Evolutionary conservation across 2,329 filamentous ascomycete genomes (phyloP), one percentile per base, ranked within the genome.

Genomic region (Fusarium sp.): DNA sequence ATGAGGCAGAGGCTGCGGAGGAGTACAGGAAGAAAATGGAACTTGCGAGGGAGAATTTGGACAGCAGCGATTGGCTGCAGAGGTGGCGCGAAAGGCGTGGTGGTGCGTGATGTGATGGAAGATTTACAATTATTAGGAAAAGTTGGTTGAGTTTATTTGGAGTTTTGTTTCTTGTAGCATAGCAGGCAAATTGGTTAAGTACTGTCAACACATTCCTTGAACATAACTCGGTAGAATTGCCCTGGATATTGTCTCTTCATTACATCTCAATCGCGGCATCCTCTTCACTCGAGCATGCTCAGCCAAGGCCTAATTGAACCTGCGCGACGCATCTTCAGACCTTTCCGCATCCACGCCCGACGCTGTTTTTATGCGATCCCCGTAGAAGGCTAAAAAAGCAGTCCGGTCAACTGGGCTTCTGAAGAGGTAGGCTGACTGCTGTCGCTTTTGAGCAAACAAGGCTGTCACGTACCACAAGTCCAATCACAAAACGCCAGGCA

Each of bases 131-230:
- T 1, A 11, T 37, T 12, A 37, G 0, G 10, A 37, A 37, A 37
- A 37, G 34, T 12, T n/a, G 34, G 18, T 2, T 3, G 34, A 37
- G 34, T 37, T 37, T 6, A 37, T n/a, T n/a, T 12, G 18, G 10
- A 37, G 34, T 37, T 37, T 37, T 12, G 6, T 7, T 37, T 12
- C 0, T 37, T 37, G 34, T n/a, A 37, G 18, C 34, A n/a, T 12
- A 37, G 34, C 34, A 0, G 34, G 34, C 0, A 4, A 11, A n/a
- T 4, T 1, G 10, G 34, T 3, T 0, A 12, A 37, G 18, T n/a
- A n/a, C 2, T 3, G 10, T 12, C 10, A 37, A 2, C 0, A n/a
- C 0, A 37, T 11, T 37, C 18, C 10, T 5, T n/a, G 6, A 30
- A 7, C 1, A 7, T 30, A 1, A 2, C 12, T 14, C 29, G 29